Percentiles rank a stretch among this genome's conserved stretches.
Conservation (phyloP, 805 yeast species). For the Candida maris region DNA sequence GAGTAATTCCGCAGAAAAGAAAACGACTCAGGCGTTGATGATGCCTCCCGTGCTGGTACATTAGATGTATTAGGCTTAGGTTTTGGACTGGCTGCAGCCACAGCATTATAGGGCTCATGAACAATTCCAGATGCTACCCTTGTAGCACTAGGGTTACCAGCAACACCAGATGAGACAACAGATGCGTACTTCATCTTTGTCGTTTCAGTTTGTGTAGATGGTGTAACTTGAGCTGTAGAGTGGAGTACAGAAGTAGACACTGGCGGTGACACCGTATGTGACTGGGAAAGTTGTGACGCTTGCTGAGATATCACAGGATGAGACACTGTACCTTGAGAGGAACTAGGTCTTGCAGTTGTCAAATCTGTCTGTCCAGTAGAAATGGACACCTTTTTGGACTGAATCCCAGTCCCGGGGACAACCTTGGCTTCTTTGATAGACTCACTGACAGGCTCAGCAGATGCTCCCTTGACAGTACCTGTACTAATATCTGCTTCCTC, state of each 20-base stretch:
- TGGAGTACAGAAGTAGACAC: constrained; percentile 12
- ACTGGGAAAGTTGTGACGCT: constrained; percentile 11
- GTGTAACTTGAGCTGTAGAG: constrained; percentile 17
- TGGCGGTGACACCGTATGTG: constrained; percentile 19
- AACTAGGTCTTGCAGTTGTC: too few species aligned
- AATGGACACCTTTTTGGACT: constrained; percentile 11
- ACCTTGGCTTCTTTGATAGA: constrained; percentile 5
- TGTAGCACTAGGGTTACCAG: not conserved
- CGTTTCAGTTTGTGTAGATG: constrained; percentile 27
- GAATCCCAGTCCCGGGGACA: constrained; percentile 16
- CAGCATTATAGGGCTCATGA: not conserved
- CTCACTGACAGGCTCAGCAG: constrained; percentile 5
- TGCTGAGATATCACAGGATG: not conserved
- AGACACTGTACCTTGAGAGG: too few species aligned
- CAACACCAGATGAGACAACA: constrained; percentile 26
- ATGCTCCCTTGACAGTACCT: constrained; percentile 2
- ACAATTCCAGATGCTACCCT: not conserved
- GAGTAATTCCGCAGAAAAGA: constrained; percentile 20
- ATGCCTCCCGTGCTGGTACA: constrained; percentile 2
- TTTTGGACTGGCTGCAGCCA: not conserved
- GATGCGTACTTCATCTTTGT: constrained; percentile 39
- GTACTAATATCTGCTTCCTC: constrained; percentile 1
- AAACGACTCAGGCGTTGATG: constrained; percentile 18
- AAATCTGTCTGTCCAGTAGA: not conserved
- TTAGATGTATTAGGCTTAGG: constrained; percentile 15